These are phyloP conservation scores for Thalassiosira mediterranea DNA, from an alignment of 352 stramenopile species.

Conservation along the genomic window DNA sequence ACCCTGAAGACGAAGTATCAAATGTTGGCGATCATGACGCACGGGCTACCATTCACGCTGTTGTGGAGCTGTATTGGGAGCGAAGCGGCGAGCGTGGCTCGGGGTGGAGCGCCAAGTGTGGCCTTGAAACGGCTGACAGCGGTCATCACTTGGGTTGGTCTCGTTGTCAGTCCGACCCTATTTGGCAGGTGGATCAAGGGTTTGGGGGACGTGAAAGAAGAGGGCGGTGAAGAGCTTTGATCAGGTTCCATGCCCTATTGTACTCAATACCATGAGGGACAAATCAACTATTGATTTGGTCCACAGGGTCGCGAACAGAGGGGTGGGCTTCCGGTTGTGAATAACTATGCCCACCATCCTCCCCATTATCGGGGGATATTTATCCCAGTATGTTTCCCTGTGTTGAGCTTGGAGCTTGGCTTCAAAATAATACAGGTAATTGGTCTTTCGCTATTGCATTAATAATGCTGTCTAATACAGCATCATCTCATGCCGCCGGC, in stretches of 20 bases:
- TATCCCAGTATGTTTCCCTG: no score
- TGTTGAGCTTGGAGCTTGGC: no score
- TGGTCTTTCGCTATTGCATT: no score
- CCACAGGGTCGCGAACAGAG: no score
- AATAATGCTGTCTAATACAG: no score
- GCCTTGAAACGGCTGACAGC: conserved; percentile 43
- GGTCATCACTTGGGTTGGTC: conserved; percentile 30
- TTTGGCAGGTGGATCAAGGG: conserved; percentile 52
- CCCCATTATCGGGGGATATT: no score
- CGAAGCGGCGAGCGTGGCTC: conserved; percentile 57
- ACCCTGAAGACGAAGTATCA: conserved; percentile 63
- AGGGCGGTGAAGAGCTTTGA: background rate
- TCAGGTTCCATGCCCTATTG: no score
- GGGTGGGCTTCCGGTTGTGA: no score
- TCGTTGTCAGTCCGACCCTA: conserved; percentile 44
- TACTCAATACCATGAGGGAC: background rate
- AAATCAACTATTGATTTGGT: no score
- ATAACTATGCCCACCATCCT: no score
- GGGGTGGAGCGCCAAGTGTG: conserved; percentile 36
- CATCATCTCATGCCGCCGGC: no score
- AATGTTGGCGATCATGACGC: conserved; percentile 54
- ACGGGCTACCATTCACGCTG: conserved; percentile 71
- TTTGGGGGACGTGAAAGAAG: conserved; percentile 9
- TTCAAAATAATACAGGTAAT: no score
- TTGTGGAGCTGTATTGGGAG: conserved; percentile 74